Evolutionary conservation across 306 rosid species (phyloP), one percentile per base, ranked within the genome.

Genomic region (Prunus fruticosa): DNA sequence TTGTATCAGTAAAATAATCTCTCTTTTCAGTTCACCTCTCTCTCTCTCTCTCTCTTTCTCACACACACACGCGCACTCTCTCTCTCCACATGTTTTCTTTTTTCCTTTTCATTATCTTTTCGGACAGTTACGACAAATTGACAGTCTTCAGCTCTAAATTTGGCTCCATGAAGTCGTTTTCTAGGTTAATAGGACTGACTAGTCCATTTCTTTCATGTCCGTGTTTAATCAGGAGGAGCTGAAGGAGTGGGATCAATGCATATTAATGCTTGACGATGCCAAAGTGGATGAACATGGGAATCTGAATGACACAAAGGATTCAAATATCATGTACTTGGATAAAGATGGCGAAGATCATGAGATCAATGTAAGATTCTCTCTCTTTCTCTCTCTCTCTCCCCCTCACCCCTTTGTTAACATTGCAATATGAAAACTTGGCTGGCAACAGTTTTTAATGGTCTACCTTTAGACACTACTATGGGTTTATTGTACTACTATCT

Each of bases 241-340:
- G 85, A 95, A 92, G 90, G 97, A 95, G 76, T 95, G 97, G 98
- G 95, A 92, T 71, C 98, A 95, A 41, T 95, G 98, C 80, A 75
- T 95, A 10, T 76, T 82, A 16, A 92, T 95, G 96, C 91, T 92
- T 41, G 91, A 92, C 10, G 93, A 90, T 19, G 97, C 95, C 6
- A 90, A 87, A 80, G 94, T 89, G 77, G 97, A 94, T 56, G 97
- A 94, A 6, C 81, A 90, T 56, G 98, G 97, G 49, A 87, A 87
- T 65, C 85, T 91, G 62, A 86, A 78, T 28, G 90, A 91, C 74
- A 84, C 82, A 0, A 90, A 88, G 82, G 96, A 90, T 63, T 74
- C 86, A 18, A 86, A 87, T 85, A 88, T 84, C 56, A 85, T 94
- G 91, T 90, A 94, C 84, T 81, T 94, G 80, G 98, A 94, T 82